Conservation (phyloP, 129 eudicot species). For the sunflower (Helianthus annuus) region DNA sequence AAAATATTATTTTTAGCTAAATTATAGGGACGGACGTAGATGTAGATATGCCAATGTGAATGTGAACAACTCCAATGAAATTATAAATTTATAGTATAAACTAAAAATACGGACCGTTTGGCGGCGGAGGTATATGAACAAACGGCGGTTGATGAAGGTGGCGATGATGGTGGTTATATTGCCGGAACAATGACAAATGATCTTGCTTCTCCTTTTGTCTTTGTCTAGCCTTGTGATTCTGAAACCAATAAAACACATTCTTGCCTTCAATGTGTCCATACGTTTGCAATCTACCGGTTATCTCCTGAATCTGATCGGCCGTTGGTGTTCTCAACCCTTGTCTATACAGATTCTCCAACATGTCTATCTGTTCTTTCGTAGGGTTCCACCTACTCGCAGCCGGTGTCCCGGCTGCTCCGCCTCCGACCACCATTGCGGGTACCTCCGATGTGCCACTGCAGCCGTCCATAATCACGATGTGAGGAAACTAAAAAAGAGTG, state of each 20-base stretch:
- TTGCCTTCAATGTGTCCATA: conserved; percentile 83
- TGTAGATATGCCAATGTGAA: no score
- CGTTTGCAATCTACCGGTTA: conserved; percentile 41
- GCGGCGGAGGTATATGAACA: conserved; percentile 36
- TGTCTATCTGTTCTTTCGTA: conserved; percentile 69
- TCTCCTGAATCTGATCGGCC: conserved; percentile 79
- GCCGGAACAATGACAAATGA: conserved; percentile 37
- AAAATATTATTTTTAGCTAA: background rate
- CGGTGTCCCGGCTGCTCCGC: conserved; percentile 23
- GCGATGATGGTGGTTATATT: conserved; percentile 30
- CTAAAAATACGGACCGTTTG: conserved; percentile 38
- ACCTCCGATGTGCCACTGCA: conserved; percentile 1
- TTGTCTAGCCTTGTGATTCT: conserved; percentile 82
- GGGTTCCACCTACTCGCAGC: conserved; percentile 71
- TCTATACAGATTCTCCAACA: conserved; percentile 59
- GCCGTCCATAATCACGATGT: conserved; percentile 23
- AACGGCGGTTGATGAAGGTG: conserved; percentile 13
- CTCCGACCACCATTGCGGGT: conserved; percentile 7
- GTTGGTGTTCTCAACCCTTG: conserved; percentile 73
- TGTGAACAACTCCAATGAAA: background rate
- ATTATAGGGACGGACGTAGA: no score
- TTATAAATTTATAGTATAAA: background rate
- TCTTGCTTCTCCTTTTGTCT: conserved; percentile 73
- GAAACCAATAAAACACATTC: conserved; percentile 88
- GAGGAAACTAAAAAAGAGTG: background rate